Conservation (phyloP, 331 rosid genomes). For the Spiraea crenata region DNA sequence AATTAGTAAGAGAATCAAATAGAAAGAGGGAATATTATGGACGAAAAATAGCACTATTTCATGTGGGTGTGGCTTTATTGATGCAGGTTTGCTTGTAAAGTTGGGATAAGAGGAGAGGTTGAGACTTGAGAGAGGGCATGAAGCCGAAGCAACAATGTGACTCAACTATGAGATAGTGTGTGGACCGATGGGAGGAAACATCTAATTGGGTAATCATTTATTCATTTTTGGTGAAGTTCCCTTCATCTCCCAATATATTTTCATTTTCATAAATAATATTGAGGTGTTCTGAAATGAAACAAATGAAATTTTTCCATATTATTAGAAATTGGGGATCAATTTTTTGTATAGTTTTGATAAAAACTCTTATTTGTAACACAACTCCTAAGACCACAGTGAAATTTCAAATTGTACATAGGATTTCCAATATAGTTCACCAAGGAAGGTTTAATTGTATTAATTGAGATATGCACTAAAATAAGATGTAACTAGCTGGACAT, state of each 20-base stretch:
- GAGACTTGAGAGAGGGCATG: slow-evolving; percentile 13
- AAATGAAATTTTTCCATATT: too few relatives aligned
- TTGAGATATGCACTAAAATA: too few relatives aligned
- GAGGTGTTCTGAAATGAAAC: too few relatives aligned
- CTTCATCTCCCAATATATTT: not conserved
- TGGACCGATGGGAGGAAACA: slow-evolving; percentile 35
- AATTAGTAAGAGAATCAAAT: not conserved
- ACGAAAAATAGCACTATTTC: slow-evolving; percentile 31
- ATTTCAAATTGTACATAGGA: too few relatives aligned
- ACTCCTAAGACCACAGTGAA: too few relatives aligned
- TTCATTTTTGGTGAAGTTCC: slow-evolving; percentile 32
- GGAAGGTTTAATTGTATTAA: too few relatives aligned
- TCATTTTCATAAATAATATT: too few relatives aligned
- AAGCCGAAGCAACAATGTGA: slow-evolving; percentile 63
- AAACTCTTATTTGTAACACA: too few relatives aligned
- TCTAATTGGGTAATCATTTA: slow-evolving; percentile 20
- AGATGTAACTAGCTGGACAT: too few relatives aligned
- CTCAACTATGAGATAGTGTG: slow-evolving; percentile 52
- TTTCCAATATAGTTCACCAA: too few relatives aligned
- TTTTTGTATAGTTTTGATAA: too few relatives aligned
- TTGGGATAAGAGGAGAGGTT: slow-evolving; percentile 27
- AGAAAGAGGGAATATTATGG: not conserved
- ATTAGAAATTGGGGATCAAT: too few relatives aligned
- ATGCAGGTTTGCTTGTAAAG: slow-evolving; percentile 44
- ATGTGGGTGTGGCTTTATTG: slow-evolving; percentile 20